These are phyloP conservation scores for Pseudocercospora crystallina DNA, from an alignment of 2,329 filamentous ascomycete genomes.

Conservation along the genomic window DNA sequence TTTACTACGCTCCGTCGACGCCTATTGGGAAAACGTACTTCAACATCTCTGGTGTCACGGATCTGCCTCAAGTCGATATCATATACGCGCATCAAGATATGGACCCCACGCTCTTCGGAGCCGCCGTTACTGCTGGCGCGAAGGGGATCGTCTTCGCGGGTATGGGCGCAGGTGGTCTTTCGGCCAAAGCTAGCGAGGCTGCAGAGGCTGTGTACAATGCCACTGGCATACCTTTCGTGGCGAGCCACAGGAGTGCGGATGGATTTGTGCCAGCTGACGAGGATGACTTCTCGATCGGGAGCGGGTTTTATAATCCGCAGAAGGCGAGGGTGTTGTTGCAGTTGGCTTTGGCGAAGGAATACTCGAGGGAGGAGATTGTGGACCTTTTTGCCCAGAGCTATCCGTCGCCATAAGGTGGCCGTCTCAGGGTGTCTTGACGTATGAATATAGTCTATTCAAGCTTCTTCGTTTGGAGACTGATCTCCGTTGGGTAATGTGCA, in stretches of 20 bases:
- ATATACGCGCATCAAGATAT: conserved; percentile 57
- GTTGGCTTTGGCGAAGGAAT: conserved; percentile 35
- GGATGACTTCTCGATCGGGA: conserved; percentile 39
- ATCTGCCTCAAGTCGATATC: conserved; percentile 57
- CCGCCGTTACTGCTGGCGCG: conserved; percentile 52
- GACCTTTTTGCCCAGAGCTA: conserved; percentile 29
- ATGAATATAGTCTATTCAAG: too few relatives aligned
- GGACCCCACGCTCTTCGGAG: conserved; percentile 45
- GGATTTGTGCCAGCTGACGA: conserved; percentile 49
- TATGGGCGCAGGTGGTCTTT: conserved; percentile 55
- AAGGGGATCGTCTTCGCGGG: conserved; percentile 58
- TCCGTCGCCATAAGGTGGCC: conserved; percentile 8
- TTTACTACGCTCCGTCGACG: conserved; percentile 57
- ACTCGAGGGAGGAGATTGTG: conserved; percentile 47
- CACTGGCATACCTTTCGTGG: conserved; percentile 52
- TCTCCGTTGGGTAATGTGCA: too few relatives aligned
- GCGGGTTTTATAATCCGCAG: conserved; percentile 57
- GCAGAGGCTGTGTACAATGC: conserved; percentile 48
- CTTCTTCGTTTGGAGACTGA: too few relatives aligned
- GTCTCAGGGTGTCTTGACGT: too few relatives aligned
- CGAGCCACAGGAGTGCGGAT: conserved; percentile 53
- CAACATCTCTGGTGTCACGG: conserved; percentile 36
- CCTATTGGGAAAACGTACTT: conserved; percentile 51
- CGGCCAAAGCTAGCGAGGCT: conserved; percentile 39
- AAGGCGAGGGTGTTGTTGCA: conserved; percentile 56